These are phyloP conservation scores for Incumbomyces lentus DNA, from an alignment of 2,329 filamentous ascomycete species.

Conservation along the genomic window DNA sequence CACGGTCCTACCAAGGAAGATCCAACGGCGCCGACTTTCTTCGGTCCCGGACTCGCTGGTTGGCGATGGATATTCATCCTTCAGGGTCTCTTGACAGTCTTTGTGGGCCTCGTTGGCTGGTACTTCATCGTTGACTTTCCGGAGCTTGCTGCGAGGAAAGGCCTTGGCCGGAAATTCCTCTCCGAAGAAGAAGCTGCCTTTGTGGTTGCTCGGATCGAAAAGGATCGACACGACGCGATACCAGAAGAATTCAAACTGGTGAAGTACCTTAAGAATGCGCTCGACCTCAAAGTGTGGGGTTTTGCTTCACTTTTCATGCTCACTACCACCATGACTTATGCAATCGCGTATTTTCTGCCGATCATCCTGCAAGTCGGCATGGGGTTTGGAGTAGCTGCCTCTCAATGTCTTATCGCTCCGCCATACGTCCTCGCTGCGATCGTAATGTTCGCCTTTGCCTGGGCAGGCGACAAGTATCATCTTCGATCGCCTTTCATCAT, in stretches of 20 bases:
- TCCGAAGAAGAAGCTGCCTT: slow-evolving; percentile 20
- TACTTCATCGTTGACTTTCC: slow-evolving; percentile 38
- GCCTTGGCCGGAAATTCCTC: slow-evolving; percentile 24
- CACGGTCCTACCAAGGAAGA: slow-evolving; percentile 16
- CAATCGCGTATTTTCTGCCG: slow-evolving; percentile 69
- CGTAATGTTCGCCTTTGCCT: slow-evolving; percentile 62
- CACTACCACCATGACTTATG: slow-evolving; percentile 63
- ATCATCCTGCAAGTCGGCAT: slow-evolving; percentile 57
- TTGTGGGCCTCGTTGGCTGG: slow-evolving; percentile 33
- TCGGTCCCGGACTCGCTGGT: slow-evolving; percentile 13
- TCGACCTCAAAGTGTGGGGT: slow-evolving; percentile 46
- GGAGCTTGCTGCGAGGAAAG: slow-evolving; percentile 22
- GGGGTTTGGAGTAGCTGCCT: slow-evolving; percentile 51
- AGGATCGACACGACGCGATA: slow-evolving; percentile 44
- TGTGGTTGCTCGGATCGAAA: slow-evolving; percentile 39
- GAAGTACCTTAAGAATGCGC: slow-evolving; percentile 38
- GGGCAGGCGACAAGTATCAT: slow-evolving; percentile 56
- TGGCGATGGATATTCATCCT: slow-evolving; percentile 20
- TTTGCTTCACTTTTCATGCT: slow-evolving; percentile 41
- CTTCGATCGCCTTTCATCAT: slow-evolving; percentile 63
- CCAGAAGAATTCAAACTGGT: slow-evolving; percentile 37
- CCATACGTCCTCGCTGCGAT: slow-evolving; percentile 54
- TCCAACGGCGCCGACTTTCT: slow-evolving; percentile 7
- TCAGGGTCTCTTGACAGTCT: slow-evolving; percentile 26
- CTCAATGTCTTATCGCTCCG: slow-evolving; percentile 64